Base-by-base conservation (phyloP, 495 filamentous ascomycete species). In the Penicillium ochrochloron region DNA sequence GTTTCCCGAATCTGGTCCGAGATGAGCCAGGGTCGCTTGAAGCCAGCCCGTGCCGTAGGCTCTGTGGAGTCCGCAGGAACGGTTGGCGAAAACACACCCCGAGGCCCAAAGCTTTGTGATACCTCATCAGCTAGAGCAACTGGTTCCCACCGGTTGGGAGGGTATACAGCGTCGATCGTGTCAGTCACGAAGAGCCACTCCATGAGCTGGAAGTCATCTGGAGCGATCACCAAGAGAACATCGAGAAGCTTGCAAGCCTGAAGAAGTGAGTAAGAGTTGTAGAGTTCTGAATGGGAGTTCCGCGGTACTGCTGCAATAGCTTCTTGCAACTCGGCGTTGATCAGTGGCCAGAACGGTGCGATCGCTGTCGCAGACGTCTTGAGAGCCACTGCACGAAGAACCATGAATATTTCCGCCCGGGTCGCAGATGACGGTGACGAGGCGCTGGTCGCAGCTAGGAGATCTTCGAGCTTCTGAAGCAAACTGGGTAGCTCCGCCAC, bases 131-230 rank as follows among this genome's bases (percentile, higher is more conserved):
- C 89, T 12, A 98, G 83, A 1, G 93, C 92, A 5, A 89, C 81
- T 1, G 94, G 86, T 59, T 87, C 83, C 78, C 88, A 90, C 55
- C 82, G 78, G n/a, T 85, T 75, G 1, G 93, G 89, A 17, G 90
- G 87, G 71, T 98, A 98, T 25, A 98, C 92, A 1, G 96, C 93
- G 71, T 99, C 95, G 66, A 97, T 94, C 39, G 94, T 97, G 73
- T 99, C 96, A 6, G 93, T 94, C 27, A 98, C 87, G 75, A 96
- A 99, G 19, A 98, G 85, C 95, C 95, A 99, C 79, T 97, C 92
- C 59, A 93, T 85, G 42, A 97, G 82, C 73, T 98, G 95, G 75
- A 97, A 99, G 71, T 98, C 95, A 65, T 99, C 96, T 0, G 93
- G 95, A 5, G 89, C 89, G 19, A 92, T 81, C n/a, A 91, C 86